Percentiles rank a stretch among this genome's conserved stretches.
Evolutionary conservation across 164 flowering plant genomes (phyloP).

Genomic region (Vitis amurensis): DNA sequence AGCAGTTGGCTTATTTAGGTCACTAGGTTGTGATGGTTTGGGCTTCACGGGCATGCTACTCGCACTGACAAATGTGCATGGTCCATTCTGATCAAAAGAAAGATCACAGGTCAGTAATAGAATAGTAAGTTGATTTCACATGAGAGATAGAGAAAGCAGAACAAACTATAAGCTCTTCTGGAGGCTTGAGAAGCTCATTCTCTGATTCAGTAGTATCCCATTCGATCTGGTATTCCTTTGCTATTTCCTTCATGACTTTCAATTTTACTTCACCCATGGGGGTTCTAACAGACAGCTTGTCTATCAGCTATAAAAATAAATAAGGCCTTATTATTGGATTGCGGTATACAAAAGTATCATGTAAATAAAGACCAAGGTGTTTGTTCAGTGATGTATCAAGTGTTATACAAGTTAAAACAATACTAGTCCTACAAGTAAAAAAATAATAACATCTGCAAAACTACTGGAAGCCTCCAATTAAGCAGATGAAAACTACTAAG

Average conservation of each 20-base stretch:
- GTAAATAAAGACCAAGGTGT: too few species aligned
- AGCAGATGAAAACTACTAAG: background rate
- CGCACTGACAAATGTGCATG: conserved; percentile 71
- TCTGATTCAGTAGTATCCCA: conserved; percentile 92
- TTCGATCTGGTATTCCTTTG: conserved; percentile 83
- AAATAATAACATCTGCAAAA: background rate
- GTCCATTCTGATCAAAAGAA: conserved; percentile 63
- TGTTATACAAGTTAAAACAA: background rate
- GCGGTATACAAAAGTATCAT: too few species aligned
- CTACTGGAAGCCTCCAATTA: background rate
- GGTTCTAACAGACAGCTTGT: conserved; percentile 84
- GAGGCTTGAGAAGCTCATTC: conserved; percentile 87
- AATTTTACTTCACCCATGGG: conserved; percentile 87
- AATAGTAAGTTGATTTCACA: background rate
- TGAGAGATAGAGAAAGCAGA: conserved; percentile 12
- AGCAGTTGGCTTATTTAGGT: conserved; percentile 26
- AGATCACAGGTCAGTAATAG: background rate
- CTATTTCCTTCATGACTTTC: conserved; percentile 94
- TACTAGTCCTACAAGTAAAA: background rate
- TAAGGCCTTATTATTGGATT: background rate
- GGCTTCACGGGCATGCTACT: conserved; percentile 65
- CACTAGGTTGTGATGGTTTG: conserved; percentile 20
- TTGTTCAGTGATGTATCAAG: too few species aligned
- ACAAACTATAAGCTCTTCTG: conserved; percentile 77
- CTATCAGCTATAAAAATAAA: conserved; percentile 62